Base-by-base conservation (phyloP, 1,139 yeast species). In the Sugiyamaella pinicola region DNA sequence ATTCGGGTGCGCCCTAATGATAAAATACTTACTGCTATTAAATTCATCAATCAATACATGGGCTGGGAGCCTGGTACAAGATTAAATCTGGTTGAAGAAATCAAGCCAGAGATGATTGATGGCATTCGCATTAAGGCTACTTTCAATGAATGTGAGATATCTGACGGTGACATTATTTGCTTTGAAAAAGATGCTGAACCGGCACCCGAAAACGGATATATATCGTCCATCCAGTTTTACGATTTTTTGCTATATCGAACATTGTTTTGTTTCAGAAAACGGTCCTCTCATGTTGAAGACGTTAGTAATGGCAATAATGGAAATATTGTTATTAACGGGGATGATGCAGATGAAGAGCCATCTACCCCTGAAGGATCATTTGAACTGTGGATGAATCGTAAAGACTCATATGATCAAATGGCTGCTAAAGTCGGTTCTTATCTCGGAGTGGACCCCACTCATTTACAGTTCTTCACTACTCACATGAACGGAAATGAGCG, bases 141-240 rank as follows among this genome's bases (percentile, higher is more conserved):
- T 0, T 80, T 85, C 59, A 81, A 79, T 58, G 79, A 81, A 57
- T 76, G 81, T 35, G 97, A 90, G 64, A 70, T 91, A 35, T 77
- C 78, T 15, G 83, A 79, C 59, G 97, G 97, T 59, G 97, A 90
- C 66, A 86, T 91, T 19, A 69, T 91, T 13, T 76, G 87, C 26
- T 78, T 86, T 49, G 85, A 85, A 54, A 67, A 68, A 39, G 54
- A 58, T 1, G 44, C 61, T 3, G 68, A 61, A 3, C 60, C 57
- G 7, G 58, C 54, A 7, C 38, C 55, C 18, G 56, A 56, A 3
- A 49, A 53, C 17, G 69, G 66, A 4, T 63, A 57, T 52, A 56
- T 63, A 9, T 72, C 74, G 49, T 76, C 82, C 6, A 71, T 71
- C 26, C 79, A 80, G 1, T 84, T 78, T 64, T 90, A 86, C 64